Percentiles rank a stretch among this genome's conserved stretches.
phyloP scores from a whole-genome alignment of 768 basidiomycete genomes.

The Suillus plorans region DNA sequence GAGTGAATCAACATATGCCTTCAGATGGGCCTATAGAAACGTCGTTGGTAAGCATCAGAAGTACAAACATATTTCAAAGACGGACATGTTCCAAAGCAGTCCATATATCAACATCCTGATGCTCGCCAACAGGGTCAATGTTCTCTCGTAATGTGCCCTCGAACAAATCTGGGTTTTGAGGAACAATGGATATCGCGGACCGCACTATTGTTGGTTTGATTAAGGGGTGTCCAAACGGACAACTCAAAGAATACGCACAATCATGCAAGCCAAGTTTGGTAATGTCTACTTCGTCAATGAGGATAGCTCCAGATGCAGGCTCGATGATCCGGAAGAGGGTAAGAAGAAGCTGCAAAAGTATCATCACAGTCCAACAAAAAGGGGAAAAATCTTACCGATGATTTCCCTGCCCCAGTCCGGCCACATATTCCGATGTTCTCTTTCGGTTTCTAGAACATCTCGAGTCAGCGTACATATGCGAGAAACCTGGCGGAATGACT shows the following conservation, averaged over 20 bases:
- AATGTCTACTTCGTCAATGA: constrained; percentile 77
- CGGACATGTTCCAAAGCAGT: constrained; percentile 67
- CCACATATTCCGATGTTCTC: constrained; percentile 93
- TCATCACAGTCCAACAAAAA: background rate
- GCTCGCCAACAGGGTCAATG: constrained; percentile 79
- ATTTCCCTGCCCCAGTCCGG: constrained; percentile 80
- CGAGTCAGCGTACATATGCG: constrained; percentile 6
- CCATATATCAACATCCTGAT: constrained; percentile 87
- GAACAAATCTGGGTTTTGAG: constrained; percentile 72
- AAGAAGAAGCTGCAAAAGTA: constrained; percentile 48
- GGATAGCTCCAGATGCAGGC: constrained; percentile 61
- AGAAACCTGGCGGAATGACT: constrained; percentile 14
- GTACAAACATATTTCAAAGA: background rate
- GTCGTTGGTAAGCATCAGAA: background rate
- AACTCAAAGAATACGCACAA: constrained; percentile 12
- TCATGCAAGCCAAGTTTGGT: constrained; percentile 74
- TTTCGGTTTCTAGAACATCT: constrained; percentile 54
- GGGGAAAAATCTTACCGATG: constrained; percentile 48
- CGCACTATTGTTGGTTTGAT: constrained; percentile 43
- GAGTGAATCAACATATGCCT: constrained; percentile 63
- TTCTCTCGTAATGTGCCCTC: constrained; percentile 81
- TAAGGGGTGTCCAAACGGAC: background rate
- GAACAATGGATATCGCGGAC: constrained; percentile 81
- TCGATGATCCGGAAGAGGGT: constrained; percentile 81
- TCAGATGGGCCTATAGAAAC: constrained; percentile 55